Evolutionary conservation across 2,329 filamentous ascomycete genomes (phyloP).

Genomic region (Knufia fluminis): DNA sequence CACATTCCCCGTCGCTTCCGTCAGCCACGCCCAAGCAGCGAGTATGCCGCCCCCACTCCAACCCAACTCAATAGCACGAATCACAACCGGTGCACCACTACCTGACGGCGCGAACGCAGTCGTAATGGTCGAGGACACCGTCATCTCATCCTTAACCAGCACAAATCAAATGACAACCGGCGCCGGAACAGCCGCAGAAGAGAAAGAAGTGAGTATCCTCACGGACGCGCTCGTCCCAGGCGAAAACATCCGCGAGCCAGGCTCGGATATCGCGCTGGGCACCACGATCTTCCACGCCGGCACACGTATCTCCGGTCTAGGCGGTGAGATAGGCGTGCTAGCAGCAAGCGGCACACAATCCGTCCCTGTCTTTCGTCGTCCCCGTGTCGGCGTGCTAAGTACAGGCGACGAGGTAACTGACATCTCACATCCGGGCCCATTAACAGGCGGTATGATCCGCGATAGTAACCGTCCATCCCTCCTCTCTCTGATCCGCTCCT

Average conservation of each 20-base stretch:
- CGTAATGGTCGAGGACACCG: conserved; percentile 93
- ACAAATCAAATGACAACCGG: background rate
- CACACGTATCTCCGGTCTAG: conserved; percentile 73
- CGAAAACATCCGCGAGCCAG: conserved; percentile 85
- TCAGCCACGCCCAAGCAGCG: conserved; percentile 75
- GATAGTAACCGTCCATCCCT: conserved; percentile 89
- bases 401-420: conserved; percentile 91
- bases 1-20: conserved; percentile 71
- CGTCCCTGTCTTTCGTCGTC: conserved; percentile 64
- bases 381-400: conserved; percentile 76
- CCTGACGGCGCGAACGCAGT: conserved; percentile 83
- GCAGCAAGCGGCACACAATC: conserved; percentile 69
- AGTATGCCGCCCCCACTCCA: conserved; percentile 53
- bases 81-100: conserved; percentile 88
- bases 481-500: conserved; percentile 63
- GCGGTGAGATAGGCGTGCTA: conserved; percentile 83
- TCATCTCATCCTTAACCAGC: conserved; percentile 51
- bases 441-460: conserved; percentile 74
- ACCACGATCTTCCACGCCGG: conserved; percentile 64
- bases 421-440: conserved; percentile 50
- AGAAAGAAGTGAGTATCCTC: conserved; percentile 78
- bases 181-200: conserved; percentile 60
- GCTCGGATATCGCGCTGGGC: conserved; percentile 70
- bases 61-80: conserved; percentile 70
- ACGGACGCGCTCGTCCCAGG: conserved; percentile 64